Conservation (phyloP, 352 stramenopile species). For the Thraustotheca clavata region DNA sequence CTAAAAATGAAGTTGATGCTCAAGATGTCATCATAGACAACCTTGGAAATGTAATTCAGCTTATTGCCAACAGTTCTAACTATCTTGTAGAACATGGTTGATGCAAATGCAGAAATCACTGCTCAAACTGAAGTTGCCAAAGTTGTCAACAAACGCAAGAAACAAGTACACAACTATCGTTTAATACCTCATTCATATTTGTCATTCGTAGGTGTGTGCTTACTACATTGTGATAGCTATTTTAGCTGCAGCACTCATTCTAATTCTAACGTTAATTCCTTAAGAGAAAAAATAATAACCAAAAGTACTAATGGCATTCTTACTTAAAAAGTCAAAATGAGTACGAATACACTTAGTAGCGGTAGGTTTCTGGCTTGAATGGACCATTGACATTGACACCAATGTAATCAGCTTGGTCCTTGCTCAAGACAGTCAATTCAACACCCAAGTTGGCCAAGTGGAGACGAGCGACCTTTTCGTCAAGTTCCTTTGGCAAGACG, state of each 20-base stretch:
- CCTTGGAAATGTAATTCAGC: constrained; percentile 23
- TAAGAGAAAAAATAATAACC: constrained; percentile 3
- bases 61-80: background rate
- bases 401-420: constrained; percentile 98
- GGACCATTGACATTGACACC: constrained; percentile 89
- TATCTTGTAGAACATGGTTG: background rate
- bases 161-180: constrained; percentile 25
- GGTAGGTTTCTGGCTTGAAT: constrained; percentile 97
- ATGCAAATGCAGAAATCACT: constrained; percentile 26
- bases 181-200: background rate
- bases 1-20: constrained; percentile 46
- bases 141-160: constrained; percentile 37
- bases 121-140: constrained; percentile 43
- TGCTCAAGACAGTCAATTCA: constrained; percentile 91
- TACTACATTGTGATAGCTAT: constrained; percentile 59
- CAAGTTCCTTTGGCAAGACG: constrained; percentile 96
- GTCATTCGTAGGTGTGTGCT: constrained; percentile 27
- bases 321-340: constrained; percentile 14
- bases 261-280: constrained; percentile 43
- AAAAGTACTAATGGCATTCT: background rate
- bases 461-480: constrained; percentile 98
- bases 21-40: constrained; percentile 58
- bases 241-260: constrained; percentile 36
- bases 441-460: constrained; percentile 94
- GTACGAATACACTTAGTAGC: constrained; percentile 84